These are phyloP conservation scores for Termitomyces sp. DNA, from an alignment of 768 basidiomycete species.

Conservation along the genomic window DNA sequence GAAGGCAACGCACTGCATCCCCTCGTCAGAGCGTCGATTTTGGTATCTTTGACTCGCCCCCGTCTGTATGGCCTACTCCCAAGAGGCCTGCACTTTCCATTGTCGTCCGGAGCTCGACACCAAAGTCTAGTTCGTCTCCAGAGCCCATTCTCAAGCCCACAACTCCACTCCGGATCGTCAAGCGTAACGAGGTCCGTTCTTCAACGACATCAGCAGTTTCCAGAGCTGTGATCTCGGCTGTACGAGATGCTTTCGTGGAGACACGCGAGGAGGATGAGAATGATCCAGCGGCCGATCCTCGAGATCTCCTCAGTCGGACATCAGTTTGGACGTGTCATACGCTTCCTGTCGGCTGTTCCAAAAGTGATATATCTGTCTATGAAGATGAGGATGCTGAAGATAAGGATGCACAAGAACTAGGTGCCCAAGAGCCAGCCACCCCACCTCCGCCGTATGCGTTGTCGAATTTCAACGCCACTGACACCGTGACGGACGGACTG, in stretches of 20 bases:
- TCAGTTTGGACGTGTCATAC: constrained; percentile 18
- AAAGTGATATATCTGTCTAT: neutral
- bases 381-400: constrained; percentile 13
- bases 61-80: constrained; percentile 4
- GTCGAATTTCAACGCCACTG: neutral
- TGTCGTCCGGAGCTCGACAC: constrained; percentile 4
- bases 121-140: neutral
- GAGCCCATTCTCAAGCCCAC: constrained; percentile 2
- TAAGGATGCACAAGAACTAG: constrained; percentile 10
- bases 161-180: constrained; percentile 19
- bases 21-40: constrained; percentile 8
- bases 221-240: constrained; percentile 15
- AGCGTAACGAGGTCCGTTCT: constrained; percentile 10
- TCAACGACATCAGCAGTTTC: constrained; percentile 10
- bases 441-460: constrained; percentile 17
- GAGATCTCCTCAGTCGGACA: constrained; percentile 17
- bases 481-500: neutral
- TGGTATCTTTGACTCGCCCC: constrained; percentile 11
- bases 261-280: constrained; percentile 6
- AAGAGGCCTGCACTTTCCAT: constrained; percentile 1
- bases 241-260: constrained; percentile 14
- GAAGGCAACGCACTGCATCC: constrained; percentile 11
- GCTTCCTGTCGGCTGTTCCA: constrained; percentile 1
- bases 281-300: constrained; percentile 11
- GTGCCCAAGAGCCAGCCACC: constrained; percentile 1